Conservation (phyloP, 306 rosid species). For the Sphenostylis stenocarpa region DNA sequence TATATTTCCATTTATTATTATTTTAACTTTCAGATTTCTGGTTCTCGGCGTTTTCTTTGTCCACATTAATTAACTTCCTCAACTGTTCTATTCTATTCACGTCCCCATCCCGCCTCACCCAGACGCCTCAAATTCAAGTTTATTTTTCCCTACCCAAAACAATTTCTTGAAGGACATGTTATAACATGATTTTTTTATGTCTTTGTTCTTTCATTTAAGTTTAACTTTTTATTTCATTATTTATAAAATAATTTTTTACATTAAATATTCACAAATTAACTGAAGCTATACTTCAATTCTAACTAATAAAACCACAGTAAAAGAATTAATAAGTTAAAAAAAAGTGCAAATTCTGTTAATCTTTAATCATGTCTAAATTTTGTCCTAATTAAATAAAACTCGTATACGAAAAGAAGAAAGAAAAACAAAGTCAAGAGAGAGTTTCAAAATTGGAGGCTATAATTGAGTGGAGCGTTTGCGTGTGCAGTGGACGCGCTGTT, state of each 20-base stretch:
- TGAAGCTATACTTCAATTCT: neutral
- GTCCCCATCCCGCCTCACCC: neutral
- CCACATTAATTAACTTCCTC: conserved; percentile 37
- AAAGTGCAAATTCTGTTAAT: neutral
- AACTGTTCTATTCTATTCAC: conserved; percentile 38
- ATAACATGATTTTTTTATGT: no score
- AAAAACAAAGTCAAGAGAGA: neutral
- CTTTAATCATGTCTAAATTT: neutral
- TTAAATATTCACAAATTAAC: neutral
- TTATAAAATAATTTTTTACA: neutral
- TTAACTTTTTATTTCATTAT: neutral
- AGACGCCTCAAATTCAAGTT: neutral
- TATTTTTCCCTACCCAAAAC: neutral
- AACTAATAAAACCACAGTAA: neutral
- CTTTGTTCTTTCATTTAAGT: neutral
- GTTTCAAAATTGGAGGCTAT: conserved; percentile 26
- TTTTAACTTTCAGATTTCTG: conserved; percentile 21
- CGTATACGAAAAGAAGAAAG: neutral
- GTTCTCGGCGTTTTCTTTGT: conserved; percentile 19
- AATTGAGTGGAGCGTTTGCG: conserved; percentile 21
- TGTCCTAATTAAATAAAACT: no score
- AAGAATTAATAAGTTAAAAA: neutral
- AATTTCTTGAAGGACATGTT: no score
- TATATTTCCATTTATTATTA: neutral
- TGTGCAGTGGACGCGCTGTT: conserved; percentile 39